Evolutionary conservation across 805 yeast genomes (phyloP).

Genomic region (Candida chauliodis): DNA sequence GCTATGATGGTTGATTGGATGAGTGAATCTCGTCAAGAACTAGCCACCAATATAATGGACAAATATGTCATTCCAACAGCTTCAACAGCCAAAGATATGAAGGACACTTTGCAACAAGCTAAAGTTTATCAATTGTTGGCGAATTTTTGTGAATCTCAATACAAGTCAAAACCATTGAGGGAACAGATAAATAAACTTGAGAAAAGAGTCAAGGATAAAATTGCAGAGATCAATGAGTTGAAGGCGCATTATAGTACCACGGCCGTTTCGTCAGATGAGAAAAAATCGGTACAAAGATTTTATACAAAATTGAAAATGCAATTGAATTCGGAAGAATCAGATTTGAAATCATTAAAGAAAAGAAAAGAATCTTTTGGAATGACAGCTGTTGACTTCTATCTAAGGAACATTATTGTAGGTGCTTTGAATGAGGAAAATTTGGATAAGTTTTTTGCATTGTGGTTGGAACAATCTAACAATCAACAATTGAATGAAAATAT

Average conservation of each 20-base stretch:
- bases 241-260: slow-evolving; percentile 40
- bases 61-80: slow-evolving; percentile 53
- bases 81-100: slow-evolving; percentile 9
- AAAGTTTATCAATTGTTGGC: slow-evolving; percentile 61
- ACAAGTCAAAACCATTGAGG: slow-evolving; percentile 40
- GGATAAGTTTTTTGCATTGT: slow-evolving; percentile 77
- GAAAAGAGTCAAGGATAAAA: slow-evolving; percentile 38
- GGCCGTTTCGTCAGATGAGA: slow-evolving; percentile 41
- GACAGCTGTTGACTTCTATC: slow-evolving; percentile 56
- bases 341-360: slow-evolving; percentile 34
- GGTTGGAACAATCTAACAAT: slow-evolving; percentile 63
- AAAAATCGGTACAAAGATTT: slow-evolving; percentile 50
- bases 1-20: slow-evolving; percentile 65
- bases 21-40: slow-evolving; percentile 65
- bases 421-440: slow-evolving; percentile 48
- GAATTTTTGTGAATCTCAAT: slow-evolving; percentile 66
- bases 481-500: slow-evolving; percentile 44
- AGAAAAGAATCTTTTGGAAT: slow-evolving; percentile 43
- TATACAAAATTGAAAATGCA: slow-evolving; percentile 48
- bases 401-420: slow-evolving; percentile 48
- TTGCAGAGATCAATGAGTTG: slow-evolving; percentile 48
- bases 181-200: slow-evolving; percentile 43
- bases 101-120: slow-evolving; percentile 24
- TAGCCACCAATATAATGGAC: slow-evolving; percentile 54
- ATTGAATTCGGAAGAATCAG: slow-evolving; percentile 46